Evolutionary conservation across 1,139 yeast genomes (phyloP).

Genomic region (Saccharomyces hybrid): DNA sequence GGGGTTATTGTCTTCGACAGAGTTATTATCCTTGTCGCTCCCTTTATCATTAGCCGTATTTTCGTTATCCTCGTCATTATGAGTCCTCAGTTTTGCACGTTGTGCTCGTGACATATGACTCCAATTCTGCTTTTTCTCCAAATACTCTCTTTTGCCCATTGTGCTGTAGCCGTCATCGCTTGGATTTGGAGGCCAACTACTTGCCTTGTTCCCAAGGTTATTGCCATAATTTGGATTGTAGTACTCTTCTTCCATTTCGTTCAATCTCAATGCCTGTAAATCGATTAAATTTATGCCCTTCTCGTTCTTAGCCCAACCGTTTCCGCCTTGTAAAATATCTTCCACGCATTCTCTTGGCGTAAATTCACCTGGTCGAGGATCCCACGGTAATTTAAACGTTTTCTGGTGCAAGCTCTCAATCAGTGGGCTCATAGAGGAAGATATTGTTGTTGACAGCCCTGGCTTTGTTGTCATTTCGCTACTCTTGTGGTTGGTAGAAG

Average conservation of each 20-base stretch:
- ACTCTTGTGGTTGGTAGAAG: neutral
- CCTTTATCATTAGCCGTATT: neutral
- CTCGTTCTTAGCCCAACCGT: constrained; percentile 54
- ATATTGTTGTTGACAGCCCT: constrained; percentile 11
- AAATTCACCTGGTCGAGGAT: constrained; percentile 63
- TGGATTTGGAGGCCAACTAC: neutral
- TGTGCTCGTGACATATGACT: constrained; percentile 4
- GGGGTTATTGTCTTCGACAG: neutral
- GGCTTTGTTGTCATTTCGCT: constrained; percentile 5
- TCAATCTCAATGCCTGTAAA: constrained; percentile 32
- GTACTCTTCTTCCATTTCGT: constrained; percentile 20
- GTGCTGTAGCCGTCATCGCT: constrained; percentile 8
- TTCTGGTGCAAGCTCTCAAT: constrained; percentile 49
- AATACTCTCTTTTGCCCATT: constrained; percentile 16
- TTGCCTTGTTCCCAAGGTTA: neutral
- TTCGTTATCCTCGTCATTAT: neutral
- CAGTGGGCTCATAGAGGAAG: constrained; percentile 36
- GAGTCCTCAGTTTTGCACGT: constrained; percentile 3
- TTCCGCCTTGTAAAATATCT: constrained; percentile 68
- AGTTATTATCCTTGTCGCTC: neutral
- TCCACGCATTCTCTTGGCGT: constrained; percentile 67
- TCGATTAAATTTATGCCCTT: constrained; percentile 38
- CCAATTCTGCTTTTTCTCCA: constrained; percentile 12
- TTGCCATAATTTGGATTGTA: constrained; percentile 3
- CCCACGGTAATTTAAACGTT: constrained; percentile 71